These are phyloP conservation scores for Prunella vulgaris DNA, from an alignment of 257 asterid genomes.

Conservation along the genomic window DNA sequence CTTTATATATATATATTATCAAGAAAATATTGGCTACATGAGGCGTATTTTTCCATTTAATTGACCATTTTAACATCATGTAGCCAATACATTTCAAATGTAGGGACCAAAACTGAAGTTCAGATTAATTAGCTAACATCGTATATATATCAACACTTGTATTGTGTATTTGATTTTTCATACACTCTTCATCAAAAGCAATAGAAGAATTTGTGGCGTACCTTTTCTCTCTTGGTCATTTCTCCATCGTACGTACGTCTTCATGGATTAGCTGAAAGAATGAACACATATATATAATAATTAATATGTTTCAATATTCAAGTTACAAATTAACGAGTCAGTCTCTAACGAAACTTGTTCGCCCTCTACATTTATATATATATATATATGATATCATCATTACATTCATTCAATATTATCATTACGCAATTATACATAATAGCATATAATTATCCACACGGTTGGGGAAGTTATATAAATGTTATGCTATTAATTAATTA, in stretches of 20 bases:
- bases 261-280: slow-evolving; percentile 10
- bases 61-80: slow-evolving; percentile 19
- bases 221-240: slow-evolving; percentile 4
- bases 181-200: slow-evolving; percentile 2
- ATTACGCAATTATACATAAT: no score
- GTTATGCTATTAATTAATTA: no score
- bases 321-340: no score
- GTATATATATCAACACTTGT: background rate
- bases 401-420: no score
- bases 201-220: background rate
- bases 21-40: background rate
- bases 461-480: no score
- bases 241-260: background rate
- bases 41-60: slow-evolving; percentile 9
- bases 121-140: background rate
- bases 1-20: background rate
- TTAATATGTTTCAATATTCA: background rate
- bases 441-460: no score
- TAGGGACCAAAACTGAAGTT: slow-evolving; percentile 24
- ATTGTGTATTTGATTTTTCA: background rate
- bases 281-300: background rate
- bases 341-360: no score
- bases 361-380: no score
- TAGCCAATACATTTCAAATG: slow-evolving; percentile 13
- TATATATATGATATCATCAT: no score